Conservation (phyloP, 805 yeast genomes). For the Candida dendrica region DNA sequence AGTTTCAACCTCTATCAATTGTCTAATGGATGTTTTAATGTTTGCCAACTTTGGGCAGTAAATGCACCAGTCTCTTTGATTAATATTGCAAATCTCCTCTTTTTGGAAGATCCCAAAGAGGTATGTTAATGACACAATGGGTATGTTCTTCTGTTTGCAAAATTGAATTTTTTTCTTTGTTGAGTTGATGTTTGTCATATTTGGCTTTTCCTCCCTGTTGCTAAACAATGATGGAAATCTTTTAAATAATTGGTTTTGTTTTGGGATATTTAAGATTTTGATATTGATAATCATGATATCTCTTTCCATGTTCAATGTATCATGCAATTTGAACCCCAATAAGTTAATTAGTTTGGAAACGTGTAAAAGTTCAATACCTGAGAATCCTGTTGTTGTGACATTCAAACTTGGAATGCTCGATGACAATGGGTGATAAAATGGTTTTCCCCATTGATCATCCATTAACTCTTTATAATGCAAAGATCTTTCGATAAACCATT, state of each 20-base stretch:
- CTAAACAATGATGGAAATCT: constrained; percentile 26
- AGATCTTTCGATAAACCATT: constrained; percentile 76
- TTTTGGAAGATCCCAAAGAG: constrained; percentile 43
- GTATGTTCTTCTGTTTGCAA: constrained; percentile 49
- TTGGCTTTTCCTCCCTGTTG: constrained; percentile 7
- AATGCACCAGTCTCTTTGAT: constrained; percentile 47
- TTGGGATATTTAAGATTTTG: constrained; percentile 34
- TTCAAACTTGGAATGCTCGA: constrained; percentile 16
- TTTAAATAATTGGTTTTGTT: constrained; percentile 30
- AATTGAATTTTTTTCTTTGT: constrained; percentile 50
- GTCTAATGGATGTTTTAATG: constrained; percentile 21
- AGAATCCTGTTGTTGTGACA: constrained; percentile 60
- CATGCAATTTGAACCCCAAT: constrained; percentile 45
- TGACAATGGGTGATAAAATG: constrained; percentile 23
- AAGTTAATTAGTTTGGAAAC: constrained; percentile 51
- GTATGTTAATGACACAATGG: constrained; percentile 49
- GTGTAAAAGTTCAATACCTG: constrained; percentile 71
- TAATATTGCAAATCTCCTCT: constrained; percentile 32
- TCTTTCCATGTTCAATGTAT: constrained; percentile 39
- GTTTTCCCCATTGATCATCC: constrained; percentile 60
- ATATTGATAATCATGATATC: constrained; percentile 53
- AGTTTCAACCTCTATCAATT: constrained; percentile 3
- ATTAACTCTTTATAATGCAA: constrained; percentile 45
- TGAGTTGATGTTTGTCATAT: constrained; percentile 28
- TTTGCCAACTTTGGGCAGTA: constrained; percentile 35